Evolutionary conservation across 2,329 filamentous ascomycete genomes (phyloP), one percentile per base, ranked within the genome.

Genomic region (Exophiala viscosa): DNA sequence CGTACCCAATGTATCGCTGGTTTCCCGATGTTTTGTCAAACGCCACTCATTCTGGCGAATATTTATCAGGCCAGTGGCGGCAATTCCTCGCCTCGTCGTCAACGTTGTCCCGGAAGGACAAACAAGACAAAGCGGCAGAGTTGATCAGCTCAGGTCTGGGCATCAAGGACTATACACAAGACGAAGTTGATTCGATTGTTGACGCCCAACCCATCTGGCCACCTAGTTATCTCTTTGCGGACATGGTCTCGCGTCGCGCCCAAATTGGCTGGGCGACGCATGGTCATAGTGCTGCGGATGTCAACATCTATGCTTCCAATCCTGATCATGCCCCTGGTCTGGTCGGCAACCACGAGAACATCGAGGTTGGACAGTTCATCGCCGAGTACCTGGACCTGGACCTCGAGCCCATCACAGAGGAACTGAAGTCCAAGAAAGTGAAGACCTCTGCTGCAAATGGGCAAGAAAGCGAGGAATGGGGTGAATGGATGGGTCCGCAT

Each of bases 231-330:
- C 70, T 77, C 20, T 88, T 97, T 66, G 84, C 90, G 0, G 85
- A 89, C 65, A 92, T 99, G 75, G 82, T 97, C 62, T 95, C 88
- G 62, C 80, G 87, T 3, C 83, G 93, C n/a, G 88, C 91, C 1
- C 90, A 95, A 66, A 82, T 96, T 39, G 95, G 93, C 11, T 99
- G 93, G 93, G 86, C 82, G 59, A 96, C 91, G 0, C 92, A 96
- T 68, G 93, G 93, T 23, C 93, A 99, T 73, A 87, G 86, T 15
- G 93, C 86, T 46, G 90, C 93, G 6, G 93, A 99, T 67, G 93
- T 99, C 44, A 99, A 99, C 70, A 89, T 99, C 61, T 99, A 97
- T 73, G 86, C 88, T 47, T 91, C 87, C 0, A 84, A 88, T 3
- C 77, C 81, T 0, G 77, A 81, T 34, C 73, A 75, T 28, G 81